phyloP scores from a whole-genome alignment of 768 basidiomycete species.

The Tricholoma matsutake region DNA sequence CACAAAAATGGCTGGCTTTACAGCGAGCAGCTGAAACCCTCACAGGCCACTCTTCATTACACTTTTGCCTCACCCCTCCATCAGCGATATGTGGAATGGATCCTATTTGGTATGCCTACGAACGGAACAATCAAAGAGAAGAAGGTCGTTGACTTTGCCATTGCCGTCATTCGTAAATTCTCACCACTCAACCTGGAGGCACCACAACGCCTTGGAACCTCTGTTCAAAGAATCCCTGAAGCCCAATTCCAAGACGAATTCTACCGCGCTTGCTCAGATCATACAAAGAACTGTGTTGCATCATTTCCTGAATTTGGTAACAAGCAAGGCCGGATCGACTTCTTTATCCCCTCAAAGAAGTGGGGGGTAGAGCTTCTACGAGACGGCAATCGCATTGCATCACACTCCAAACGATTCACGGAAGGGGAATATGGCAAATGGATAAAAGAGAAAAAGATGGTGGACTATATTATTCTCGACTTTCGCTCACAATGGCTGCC shows the following conservation, averaged over 20 bases:
- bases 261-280: constrained; percentile 10
- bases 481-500: constrained; percentile 5
- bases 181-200: constrained; percentile 10
- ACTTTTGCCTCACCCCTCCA: constrained; percentile 15
- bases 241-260: constrained; percentile 19
- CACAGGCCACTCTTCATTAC: constrained; percentile 3
- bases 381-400: constrained; percentile 10
- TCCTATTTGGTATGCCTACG: constrained; percentile 6
- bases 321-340: constrained; percentile 11
- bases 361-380: constrained; percentile 17
- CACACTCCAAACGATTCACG: constrained; percentile 7
- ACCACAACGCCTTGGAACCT: constrained; percentile 6
- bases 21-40: neutral
- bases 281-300: constrained; percentile 13
- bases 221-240: constrained; percentile 12
- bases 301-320: constrained; percentile 15
- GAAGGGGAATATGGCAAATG: constrained; percentile 1
- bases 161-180: constrained; percentile 8
- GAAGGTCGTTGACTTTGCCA: constrained; percentile 6
- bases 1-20: constrained; percentile 12
- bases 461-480: constrained; percentile 17
- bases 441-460: neutral
- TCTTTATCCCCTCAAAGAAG: constrained; percentile 15
- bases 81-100: constrained; percentile 16
- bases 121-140: neutral